Base-by-base conservation (phyloP, 805 yeast genomes). In the Cyberlindnera maclurae region DNA sequence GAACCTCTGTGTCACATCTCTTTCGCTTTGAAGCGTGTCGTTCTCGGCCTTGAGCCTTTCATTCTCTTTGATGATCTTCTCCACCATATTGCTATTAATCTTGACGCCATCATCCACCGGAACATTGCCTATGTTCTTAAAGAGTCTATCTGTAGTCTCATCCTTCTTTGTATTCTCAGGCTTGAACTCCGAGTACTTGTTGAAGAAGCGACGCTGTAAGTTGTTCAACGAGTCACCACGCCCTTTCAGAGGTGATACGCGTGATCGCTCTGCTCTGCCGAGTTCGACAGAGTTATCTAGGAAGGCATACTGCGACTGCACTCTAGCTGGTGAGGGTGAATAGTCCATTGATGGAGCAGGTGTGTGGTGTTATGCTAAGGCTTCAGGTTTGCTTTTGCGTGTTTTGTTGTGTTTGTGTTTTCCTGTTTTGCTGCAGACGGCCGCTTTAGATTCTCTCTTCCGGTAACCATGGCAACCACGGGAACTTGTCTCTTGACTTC, bases 41-140 rank as follows among this genome's bases (percentile, higher is more conserved):
- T 47, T 52, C 29, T 57, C 59, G 13, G 49, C 57, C 18, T 57
- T 58, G 15, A 64, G 50, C 5, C 55, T 56, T 36, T 64, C 69
- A 26, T 61, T 59, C 29, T 65, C 64, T 24, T 55, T 55, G 15
- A 62, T 54, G 26, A 64, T 49, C 38, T 59, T 60, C 39, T 65
- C 71, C 15, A 64, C 51, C 58, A 62, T 60, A 35, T 60, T 56
- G 4, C 66, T 54, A 34, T 57, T 62, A 29, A 59, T 50, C 38
- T 57, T 58, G 37, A 61, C 59, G 33, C 60, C 65, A 26, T 60
- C 65, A 15, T 46, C 50, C 2, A 50, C 34, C 2, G 52, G 57
- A 2, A 52, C 47, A 5, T 42, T 40, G 3, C 37, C 31, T 3
- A 52, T 30, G 17, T 43, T 43, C 27, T 43, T 51, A 37, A 54